Base-by-base conservation (phyloP, 805 yeast species). In the Candida argentea region DNA sequence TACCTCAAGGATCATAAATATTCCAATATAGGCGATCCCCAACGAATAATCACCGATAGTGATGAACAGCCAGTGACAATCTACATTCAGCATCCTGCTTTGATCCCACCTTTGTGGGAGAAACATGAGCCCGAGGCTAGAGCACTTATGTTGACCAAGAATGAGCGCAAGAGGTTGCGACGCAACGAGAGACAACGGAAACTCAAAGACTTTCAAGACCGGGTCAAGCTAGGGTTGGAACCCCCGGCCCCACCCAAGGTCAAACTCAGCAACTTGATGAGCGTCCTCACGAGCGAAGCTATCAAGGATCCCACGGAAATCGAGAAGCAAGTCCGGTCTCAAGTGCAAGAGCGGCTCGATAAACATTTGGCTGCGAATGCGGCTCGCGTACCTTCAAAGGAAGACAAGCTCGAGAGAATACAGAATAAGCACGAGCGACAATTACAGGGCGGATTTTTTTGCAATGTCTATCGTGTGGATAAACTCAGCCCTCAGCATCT, bases 241-340 rank as follows among this genome's bases (percentile, higher is more conserved):
- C 80, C 94, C 0, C 79, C 94, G 4, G 95, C 95, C 0, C 79
- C 79, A 5, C 94, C 95, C 3, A 91, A 89, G 50, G 80, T 91
- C 15, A 83, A 80, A 43, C 59, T 85, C 24, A 72, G 79, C 24
- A 91, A 89, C 47, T 65, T 91, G 51, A 83, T 85, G 86, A 79
- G 69, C 41, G 94, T 85, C 0, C 58, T 81, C 27, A 83, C 96
- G 2, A 74, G 82, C 40, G 93, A 83, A 33, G 84, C 91, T 5
- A 79, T 87, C 26, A 64, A 70, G 34, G 94, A 91, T 46, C 97
- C 98, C 1, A 89, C 97, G 0, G 73, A 73, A 3, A 77, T 86
- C 39, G 98, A 89, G 44, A 61, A 64, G 50, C 52, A 65, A 28
- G 95, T 91, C 0, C 61, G 70, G 24, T 50, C 58, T 14, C 91